These are phyloP conservation scores for Nannizziopsis arthrosporioides DNA, from an alignment of 2,329 filamentous ascomycete species.

Conservation along the genomic window DNA sequence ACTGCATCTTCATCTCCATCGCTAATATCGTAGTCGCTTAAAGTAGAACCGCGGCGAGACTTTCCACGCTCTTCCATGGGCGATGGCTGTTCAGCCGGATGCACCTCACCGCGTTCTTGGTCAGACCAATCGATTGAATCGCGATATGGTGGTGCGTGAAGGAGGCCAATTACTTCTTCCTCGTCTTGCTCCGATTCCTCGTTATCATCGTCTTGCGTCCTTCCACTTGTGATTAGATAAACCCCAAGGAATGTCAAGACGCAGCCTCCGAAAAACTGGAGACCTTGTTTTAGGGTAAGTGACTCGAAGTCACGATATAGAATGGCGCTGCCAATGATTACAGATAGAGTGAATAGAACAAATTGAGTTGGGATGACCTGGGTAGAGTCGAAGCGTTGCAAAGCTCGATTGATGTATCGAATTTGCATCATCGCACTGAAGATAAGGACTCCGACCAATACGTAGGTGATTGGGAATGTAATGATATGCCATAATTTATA, in stretches of 20 bases:
- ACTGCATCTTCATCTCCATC: conserved; percentile 26
- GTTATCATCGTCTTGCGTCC: conserved; percentile 47
- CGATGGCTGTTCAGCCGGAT: background rate
- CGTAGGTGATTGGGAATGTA: conserved; percentile 83
- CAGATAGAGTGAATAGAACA: conserved; percentile 87
- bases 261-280: conserved; percentile 83
- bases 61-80: conserved; percentile 10
- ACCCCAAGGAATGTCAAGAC: conserved; percentile 88
- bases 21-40: conserved; percentile 17
- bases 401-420: conserved; percentile 79
- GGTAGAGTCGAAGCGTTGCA: conserved; percentile 91
- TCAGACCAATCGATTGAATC: conserved; percentile 23
- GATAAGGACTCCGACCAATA: conserved; percentile 65
- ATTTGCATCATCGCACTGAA: conserved; percentile 91
- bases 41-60: conserved; percentile 26
- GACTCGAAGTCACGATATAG: conserved; percentile 92
- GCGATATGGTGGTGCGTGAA: conserved; percentile 29
- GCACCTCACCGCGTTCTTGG: background rate
- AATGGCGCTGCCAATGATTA: conserved; percentile 86
- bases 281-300: conserved; percentile 58
- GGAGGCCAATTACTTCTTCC: conserved; percentile 41
- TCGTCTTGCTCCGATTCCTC: conserved; percentile 54
- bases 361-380: conserved; percentile 98
- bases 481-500: conserved; percentile 81
- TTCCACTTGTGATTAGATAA: conserved; percentile 88